These are phyloP conservation scores for Lentinula detonsa DNA, from an alignment of 768 basidiomycete species.

Conservation along the genomic window DNA sequence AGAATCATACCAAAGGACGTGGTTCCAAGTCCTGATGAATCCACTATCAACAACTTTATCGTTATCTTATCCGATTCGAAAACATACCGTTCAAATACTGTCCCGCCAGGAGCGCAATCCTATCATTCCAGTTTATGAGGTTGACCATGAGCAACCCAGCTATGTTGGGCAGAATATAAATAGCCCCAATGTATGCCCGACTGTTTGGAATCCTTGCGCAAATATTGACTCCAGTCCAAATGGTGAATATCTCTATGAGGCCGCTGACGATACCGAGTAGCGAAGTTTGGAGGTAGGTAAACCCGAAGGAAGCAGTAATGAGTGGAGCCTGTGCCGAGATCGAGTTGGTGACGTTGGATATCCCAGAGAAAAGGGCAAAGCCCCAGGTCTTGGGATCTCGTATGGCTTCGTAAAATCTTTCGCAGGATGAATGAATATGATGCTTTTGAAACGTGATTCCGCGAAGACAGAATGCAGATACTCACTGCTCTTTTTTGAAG, in stretches of 20 bases:
- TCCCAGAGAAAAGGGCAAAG: constrained; percentile 60
- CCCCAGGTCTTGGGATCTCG: constrained; percentile 71
- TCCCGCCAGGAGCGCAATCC: constrained; percentile 48
- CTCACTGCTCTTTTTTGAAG: constrained; percentile 76
- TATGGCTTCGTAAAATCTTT: constrained; percentile 55
- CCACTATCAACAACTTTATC: not conserved
- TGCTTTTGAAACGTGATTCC: not conserved
- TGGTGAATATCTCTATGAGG: constrained; percentile 57
- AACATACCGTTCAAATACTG: constrained; percentile 45
- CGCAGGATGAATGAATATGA: constrained; percentile 21
- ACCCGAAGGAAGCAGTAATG: constrained; percentile 64
- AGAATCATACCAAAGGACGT: constrained; percentile 40
- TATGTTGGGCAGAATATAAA: constrained; percentile 62
- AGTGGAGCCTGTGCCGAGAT: constrained; percentile 24
- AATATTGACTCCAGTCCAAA: constrained; percentile 58
- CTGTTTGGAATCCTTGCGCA: constrained; percentile 24
- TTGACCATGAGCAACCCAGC: constrained; percentile 58
- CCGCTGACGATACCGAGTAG: constrained; percentile 65
- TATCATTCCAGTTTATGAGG: constrained; percentile 58
- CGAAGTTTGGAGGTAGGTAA: constrained; percentile 57
- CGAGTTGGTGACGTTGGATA: constrained; percentile 65
- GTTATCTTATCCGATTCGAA: not conserved
- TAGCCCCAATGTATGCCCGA: constrained; percentile 54
- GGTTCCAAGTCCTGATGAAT: constrained; percentile 33
- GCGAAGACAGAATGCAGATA: constrained; percentile 4